Evolutionary conservation across 371 early-diverging fungal genomes (phyloP), one percentile per base, ranked within the genome.

Genomic region (Rozella allomycis): DNA sequence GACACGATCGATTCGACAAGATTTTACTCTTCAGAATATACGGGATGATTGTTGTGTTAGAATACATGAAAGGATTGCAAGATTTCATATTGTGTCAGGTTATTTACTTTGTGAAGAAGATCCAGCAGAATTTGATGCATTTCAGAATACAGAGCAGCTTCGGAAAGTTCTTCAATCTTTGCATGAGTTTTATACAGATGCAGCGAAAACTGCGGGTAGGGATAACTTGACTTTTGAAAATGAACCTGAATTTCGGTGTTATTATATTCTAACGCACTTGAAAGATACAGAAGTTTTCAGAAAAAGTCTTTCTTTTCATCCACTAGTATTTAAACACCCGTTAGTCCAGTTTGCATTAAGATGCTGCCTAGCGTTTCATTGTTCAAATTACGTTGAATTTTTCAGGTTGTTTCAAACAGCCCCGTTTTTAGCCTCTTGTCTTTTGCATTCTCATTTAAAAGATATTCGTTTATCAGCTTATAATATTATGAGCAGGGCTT

Each of bases 231-330:
- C 37, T 3, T 64, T 65, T 22, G 59, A 64, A 0, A 82, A 84
- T 31, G 85, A 87, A 51, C 60, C 82, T 3, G 85, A 87, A 47
- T 84, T 87, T 42, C 62, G 74, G 17, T 82, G 81, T 0, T 84
- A 84, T 50, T 63, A 76, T 36, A 54, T 87, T 7, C 52, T 80
- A 5, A 52, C 69, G 3, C 75, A 80, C 33, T 40, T 74, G 23
- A 63, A 59, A 35, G 72, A 77, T 38, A 55, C n/a, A n/a, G n/a
- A n/a, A n/a, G n/a, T n/a, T n/a, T n/a, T n/a, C n/a, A n/a, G n/a
- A n/a, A n/a, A n/a, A n/a, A n/a, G n/a, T n/a, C n/a, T n/a, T n/a
- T n/a, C n/a, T n/a, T n/a, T n/a, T n/a, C n/a, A n/a, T n/a, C n/a
- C n/a, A n/a, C n/a, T n/a, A n/a, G n/a, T n/a, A n/a, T n/a, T n/a